Evolutionary conservation across 108 stramenopile species (phyloP).

Genomic region (Mediolabrus comicus): DNA sequence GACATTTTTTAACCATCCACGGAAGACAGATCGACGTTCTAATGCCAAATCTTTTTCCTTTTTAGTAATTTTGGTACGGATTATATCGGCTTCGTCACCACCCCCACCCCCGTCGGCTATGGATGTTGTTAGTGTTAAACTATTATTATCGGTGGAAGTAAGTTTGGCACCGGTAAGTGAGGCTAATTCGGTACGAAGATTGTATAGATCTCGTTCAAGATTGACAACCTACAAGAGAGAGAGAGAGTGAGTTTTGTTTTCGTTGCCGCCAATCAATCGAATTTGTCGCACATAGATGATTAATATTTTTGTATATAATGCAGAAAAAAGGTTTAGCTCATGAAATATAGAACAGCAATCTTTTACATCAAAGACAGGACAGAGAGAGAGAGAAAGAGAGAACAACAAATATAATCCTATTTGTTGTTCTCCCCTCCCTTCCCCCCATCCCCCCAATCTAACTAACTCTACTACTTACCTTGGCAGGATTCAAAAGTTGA

Average conservation of each 20-base stretch:
- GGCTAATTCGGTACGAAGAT: conserved; percentile 70
- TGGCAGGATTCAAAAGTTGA: conserved; percentile 89
- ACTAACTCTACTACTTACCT: conserved; percentile 49
- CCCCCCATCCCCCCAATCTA: too few species aligned
- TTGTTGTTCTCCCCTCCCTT: too few species aligned
- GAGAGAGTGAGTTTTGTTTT: background rate
- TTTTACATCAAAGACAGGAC: too few species aligned
- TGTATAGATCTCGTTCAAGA: conserved; percentile 85
- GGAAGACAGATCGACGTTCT: conserved; percentile 92
- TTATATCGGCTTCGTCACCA: conserved; percentile 59
- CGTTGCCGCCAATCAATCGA: too few species aligned
- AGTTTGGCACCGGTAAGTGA: conserved; percentile 18
- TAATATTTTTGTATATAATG: too few species aligned
- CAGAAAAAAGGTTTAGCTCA: too few species aligned
- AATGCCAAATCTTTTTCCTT: conserved; percentile 79
- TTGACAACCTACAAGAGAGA: conserved; percentile 66
- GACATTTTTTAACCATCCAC: conserved; percentile 94
- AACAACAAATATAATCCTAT: too few species aligned
- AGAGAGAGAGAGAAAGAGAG: too few species aligned
- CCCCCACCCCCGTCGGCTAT: conserved; percentile 69
- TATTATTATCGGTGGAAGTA: conserved; percentile 18
- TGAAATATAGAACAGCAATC: too few species aligned
- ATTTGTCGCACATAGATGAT: too few species aligned
- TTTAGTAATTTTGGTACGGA: conserved; percentile 78
- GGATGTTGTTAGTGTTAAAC: conserved; percentile 38